Base-by-base conservation (phyloP, 1,284 basidiomycete species). In the Puccinia polysora region DNA sequence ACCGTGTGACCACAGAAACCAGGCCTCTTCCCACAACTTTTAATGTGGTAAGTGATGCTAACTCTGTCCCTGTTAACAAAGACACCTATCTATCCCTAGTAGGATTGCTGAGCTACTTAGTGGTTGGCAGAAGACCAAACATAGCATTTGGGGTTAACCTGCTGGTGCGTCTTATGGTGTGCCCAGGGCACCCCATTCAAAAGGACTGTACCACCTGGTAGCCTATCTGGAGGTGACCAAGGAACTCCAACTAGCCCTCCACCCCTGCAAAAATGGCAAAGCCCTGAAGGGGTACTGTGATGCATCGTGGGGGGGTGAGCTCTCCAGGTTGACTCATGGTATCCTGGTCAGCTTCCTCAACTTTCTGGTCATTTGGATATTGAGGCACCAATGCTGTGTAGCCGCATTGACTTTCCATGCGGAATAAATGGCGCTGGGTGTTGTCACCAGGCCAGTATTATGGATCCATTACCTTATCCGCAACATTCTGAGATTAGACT, bases 221-320 rank as follows among this genome's bases (percentile, higher is more conserved):
- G 28, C n/a, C n/a, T 59, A 59, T 25, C 3, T 59, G 32, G 32
- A 15, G 2, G 32, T 18, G 3, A 59, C 28, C 10, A 34, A 5
- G 5, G 5, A 34, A 6, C 2, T 4, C 2, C 3, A 4, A 2
- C 18, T 59, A n/a, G 12, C 28, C 18, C 25, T 59, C 36, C n/a
- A 20, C 30, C 56, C 59, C 1, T 4, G 4, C 14, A 34, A 12
- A 1, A 49, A 36, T n/a, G 30, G 30, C 25, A 18, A 4, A n/a
- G 23, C 38, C 1, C 14, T 64, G 8, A 32, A 64, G 14, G 20
- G 23, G 0, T 65, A n/a, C 18, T 30, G 7, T 1, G 47, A 65
- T 53, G 49, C 49, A 15, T 34, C 18, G 18, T 65, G 63, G 63
- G 63, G 63, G 12, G 63, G 63, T 0, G 63, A 65, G 25, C 15